Evolutionary conservation across 495 filamentous ascomycete species (phyloP).

Genomic region (Penicillium paxilli): DNA sequence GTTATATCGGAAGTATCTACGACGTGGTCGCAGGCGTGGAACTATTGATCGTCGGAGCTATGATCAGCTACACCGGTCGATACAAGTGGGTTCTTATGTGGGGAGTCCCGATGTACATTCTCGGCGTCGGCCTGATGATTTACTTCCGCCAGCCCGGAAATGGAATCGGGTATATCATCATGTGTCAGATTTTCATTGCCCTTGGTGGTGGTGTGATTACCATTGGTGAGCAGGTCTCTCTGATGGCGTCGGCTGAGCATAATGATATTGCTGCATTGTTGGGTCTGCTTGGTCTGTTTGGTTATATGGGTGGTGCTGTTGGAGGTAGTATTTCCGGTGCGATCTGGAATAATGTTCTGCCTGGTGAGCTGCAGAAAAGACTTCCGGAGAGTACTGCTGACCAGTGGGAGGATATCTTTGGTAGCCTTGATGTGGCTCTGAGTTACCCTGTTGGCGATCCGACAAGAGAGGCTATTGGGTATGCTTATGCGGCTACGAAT

Average conservation of each 20-base stretch:
- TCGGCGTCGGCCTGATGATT: conserved; percentile 60
- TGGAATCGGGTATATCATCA: conserved; percentile 65
- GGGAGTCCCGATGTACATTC: conserved; percentile 59
- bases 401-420: conserved; percentile 52
- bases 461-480: conserved; percentile 49
- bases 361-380: conserved; percentile 45
- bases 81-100: conserved; percentile 54
- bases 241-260: conserved; percentile 65
- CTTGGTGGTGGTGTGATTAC: conserved; percentile 58
- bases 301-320: conserved; percentile 63
- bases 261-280: conserved; percentile 66
- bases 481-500: conserved; percentile 53
- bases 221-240: conserved; percentile 64
- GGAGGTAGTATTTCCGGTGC: conserved; percentile 61
- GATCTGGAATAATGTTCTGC: conserved; percentile 67
- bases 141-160: conserved; percentile 61
- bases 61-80: conserved; percentile 55
- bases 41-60: conserved; percentile 48
- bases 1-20: conserved; percentile 54
- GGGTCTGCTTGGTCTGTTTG: conserved; percentile 61
- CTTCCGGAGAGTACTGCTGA: conserved; percentile 49
- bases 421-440: conserved; percentile 44
- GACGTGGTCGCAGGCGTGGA: conserved; percentile 47
- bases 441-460: conserved; percentile 50
- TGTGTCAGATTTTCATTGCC: conserved; percentile 74